phyloP scores from a whole-genome alignment of 2,329 filamentous ascomycete species.

The Trichoderma sp. region DNA sequence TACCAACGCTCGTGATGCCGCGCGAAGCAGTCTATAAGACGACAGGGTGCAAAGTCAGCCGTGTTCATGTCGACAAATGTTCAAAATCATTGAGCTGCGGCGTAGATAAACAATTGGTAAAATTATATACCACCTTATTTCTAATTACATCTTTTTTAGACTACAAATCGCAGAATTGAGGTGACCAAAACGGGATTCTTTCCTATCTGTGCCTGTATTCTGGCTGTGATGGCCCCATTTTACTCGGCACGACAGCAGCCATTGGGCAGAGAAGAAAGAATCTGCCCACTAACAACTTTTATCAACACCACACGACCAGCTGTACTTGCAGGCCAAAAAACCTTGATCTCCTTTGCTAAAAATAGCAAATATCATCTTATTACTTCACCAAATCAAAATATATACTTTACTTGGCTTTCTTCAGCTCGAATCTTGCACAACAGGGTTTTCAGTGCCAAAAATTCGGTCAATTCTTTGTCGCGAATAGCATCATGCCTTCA shows the following conservation, averaged over 20 bases:
- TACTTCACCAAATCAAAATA: neutral
- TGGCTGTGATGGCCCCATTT: neutral
- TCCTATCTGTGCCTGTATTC: neutral
- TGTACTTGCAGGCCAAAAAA: neutral
- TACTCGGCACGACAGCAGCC: neutral
- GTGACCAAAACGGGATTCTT: neutral
- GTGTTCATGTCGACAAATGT: neutral
- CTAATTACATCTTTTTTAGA: neutral
- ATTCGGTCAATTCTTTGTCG: neutral
- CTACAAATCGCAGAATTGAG: neutral
- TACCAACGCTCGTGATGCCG: neutral
- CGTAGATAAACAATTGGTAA: neutral
- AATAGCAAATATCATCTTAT: neutral
- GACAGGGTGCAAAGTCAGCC: no score
- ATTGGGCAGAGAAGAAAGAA: conserved; percentile 1
- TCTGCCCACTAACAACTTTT: neutral
- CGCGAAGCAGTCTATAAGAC: neutral
- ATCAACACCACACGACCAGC: conserved; percentile 2
- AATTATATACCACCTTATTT: neutral
- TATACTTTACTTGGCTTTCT: neutral
- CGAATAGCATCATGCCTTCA: conserved; percentile 14
- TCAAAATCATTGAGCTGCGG: neutral
- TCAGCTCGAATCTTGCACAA: neutral
- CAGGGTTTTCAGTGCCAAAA: neutral
- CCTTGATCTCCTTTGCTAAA: neutral